phyloP scores from a whole-genome alignment of 2,329 filamentous ascomycete species.

The Botrytis byssoidea region DNA sequence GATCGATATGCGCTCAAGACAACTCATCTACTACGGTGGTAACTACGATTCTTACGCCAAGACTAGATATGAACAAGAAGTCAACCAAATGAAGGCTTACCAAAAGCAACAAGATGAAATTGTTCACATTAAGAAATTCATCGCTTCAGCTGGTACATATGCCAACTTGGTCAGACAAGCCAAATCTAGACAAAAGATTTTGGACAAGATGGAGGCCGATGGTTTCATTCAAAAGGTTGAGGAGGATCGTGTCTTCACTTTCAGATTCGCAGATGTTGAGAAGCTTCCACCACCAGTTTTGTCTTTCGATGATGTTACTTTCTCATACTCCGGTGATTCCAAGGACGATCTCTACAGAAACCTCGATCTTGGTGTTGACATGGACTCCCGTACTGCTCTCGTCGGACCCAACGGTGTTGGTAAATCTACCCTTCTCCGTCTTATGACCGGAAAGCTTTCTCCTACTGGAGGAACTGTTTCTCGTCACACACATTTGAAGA shows the following conservation, averaged over 20 bases:
- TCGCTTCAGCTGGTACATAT: slow-evolving; percentile 98
- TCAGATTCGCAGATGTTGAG: slow-evolving; percentile 97
- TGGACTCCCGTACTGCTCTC: slow-evolving; percentile 96
- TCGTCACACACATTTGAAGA: slow-evolving; percentile 96
- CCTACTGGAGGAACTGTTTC: slow-evolving; percentile 79
- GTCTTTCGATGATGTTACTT: slow-evolving; percentile 95
- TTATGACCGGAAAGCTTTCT: slow-evolving; percentile 94
- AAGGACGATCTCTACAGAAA: slow-evolving; percentile 95
- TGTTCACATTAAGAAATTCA: slow-evolving; percentile 99
- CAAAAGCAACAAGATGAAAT: slow-evolving; percentile 99
- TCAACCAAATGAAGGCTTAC: slow-evolving; percentile 99
- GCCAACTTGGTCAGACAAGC: slow-evolving; percentile 98
- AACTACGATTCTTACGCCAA: slow-evolving; percentile 99
- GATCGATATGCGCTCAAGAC: slow-evolving; percentile 93
- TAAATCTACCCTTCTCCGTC: slow-evolving; percentile 91
- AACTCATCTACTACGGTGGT: slow-evolving; percentile 96
- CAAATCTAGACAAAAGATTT: slow-evolving; percentile 98
- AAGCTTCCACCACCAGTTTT: slow-evolving; percentile 98
- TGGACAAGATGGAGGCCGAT: slow-evolving; percentile 99
- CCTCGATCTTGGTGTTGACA: slow-evolving; percentile 97
- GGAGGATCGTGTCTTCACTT: slow-evolving; percentile 86
- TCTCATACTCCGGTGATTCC: slow-evolving; percentile 89
- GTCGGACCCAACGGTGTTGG: slow-evolving; percentile 99
- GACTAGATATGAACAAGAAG: slow-evolving; percentile 90
- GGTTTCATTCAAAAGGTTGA: slow-evolving; percentile 93